phyloP scores from a whole-genome alignment of 805 yeast genomes.

The Groenewaldozyma salmanticensis region DNA sequence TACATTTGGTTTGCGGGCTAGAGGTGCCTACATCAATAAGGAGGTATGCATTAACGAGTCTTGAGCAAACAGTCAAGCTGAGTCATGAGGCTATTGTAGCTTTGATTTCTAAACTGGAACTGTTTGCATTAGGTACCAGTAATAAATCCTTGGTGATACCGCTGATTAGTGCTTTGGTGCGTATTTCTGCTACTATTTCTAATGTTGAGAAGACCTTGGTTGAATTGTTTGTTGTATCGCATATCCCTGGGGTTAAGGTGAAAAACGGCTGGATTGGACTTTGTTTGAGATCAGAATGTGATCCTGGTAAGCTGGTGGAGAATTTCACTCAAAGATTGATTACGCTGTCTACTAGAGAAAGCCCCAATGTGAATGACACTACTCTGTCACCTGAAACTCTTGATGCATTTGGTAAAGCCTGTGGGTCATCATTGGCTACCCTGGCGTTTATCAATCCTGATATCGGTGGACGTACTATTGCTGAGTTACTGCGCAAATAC shows the following conservation, averaged over 20 bases:
- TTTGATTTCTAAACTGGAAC: background rate
- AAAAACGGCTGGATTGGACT: constrained; percentile 71
- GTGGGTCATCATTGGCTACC: constrained; percentile 27
- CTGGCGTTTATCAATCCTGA: constrained; percentile 38
- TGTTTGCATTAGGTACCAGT: background rate
- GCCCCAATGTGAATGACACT: constrained; percentile 21
- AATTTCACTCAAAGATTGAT: constrained; percentile 21
- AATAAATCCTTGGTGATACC: too few relatives aligned
- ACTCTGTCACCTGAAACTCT: too few relatives aligned
- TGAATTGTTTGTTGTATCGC: constrained; percentile 33
- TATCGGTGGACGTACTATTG: constrained; percentile 30
- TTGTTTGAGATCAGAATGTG: constrained; percentile 47
- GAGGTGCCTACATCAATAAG: background rate
- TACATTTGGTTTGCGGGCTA: background rate
- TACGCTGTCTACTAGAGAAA: constrained; percentile 18
- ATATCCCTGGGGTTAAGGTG: constrained; percentile 31
- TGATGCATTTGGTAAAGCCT: constrained; percentile 13
- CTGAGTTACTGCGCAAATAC: constrained; percentile 12
- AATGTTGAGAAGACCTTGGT: constrained; percentile 5
- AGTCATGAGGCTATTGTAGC: background rate
- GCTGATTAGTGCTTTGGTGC: too few relatives aligned
- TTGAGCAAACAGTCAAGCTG: background rate
- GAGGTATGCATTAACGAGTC: background rate
- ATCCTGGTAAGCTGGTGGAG: constrained; percentile 51
- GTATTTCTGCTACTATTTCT: too few relatives aligned